A percentile compares a stretch with the other conserved stretches of the same genome.
phyloP scores from a whole-genome alignment of 108 stramenopile genomes.

The Chaetoceros tenuissimus region DNA sequence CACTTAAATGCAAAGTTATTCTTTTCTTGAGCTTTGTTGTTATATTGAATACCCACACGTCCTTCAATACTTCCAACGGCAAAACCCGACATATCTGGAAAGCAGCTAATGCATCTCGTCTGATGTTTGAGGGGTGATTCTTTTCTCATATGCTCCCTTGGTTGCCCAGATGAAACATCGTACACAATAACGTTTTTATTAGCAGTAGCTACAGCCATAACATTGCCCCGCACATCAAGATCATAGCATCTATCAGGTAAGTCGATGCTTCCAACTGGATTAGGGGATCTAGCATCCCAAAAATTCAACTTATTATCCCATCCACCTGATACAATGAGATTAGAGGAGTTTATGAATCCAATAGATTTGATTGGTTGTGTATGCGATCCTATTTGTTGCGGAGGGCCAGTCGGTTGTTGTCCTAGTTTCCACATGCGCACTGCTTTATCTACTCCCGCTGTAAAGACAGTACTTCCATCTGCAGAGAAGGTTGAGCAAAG shows the following conservation, averaged over 20 bases:
- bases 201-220: slow-evolving; percentile 82
- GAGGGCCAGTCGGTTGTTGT: slow-evolving; percentile 42
- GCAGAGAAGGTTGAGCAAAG: slow-evolving; percentile 59
- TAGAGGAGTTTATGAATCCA: slow-evolving; percentile 44
- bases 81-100: slow-evolving; percentile 86
- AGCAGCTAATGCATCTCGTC: slow-evolving; percentile 73
- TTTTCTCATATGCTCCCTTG: slow-evolving; percentile 56
- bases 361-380: slow-evolving; percentile 72
- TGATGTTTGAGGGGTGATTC: slow-evolving; percentile 89
- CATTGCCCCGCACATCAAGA: slow-evolving; percentile 71
- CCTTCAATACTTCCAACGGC: slow-evolving; percentile 96
- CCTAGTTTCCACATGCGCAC: slow-evolving; percentile 86
- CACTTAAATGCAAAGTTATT: slow-evolving; percentile 97
- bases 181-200: slow-evolving; percentile 70
- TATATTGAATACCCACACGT: slow-evolving; percentile 92
- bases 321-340: slow-evolving; percentile 70
- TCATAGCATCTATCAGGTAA: slow-evolving; percentile 81
- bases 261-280: slow-evolving; percentile 60
- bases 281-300: slow-evolving; percentile 83
- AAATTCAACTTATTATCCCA: slow-evolving; percentile 74
- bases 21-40: slow-evolving; percentile 69
- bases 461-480: slow-evolving; percentile 76
- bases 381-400: slow-evolving; percentile 84
- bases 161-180: slow-evolving; percentile 56
- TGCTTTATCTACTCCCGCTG: slow-evolving; percentile 70